Evolutionary conservation across 768 basidiomycete species (phyloP), one percentile per base, ranked within the genome.

Genomic region (Boletus reticulatus): DNA sequence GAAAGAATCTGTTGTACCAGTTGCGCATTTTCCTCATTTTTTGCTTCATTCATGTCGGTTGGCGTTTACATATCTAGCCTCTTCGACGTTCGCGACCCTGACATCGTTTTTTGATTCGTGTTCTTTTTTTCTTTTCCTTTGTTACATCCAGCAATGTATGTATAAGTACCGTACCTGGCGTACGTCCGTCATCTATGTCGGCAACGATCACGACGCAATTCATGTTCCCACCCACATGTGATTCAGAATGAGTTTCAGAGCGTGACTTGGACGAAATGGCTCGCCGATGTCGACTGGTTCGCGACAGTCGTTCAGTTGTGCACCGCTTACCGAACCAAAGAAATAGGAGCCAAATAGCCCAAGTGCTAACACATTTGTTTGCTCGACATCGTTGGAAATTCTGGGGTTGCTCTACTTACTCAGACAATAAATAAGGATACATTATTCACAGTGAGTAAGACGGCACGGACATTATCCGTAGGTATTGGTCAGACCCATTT

Each of bases 161-260:
- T 73, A 73, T 72, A 27, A 62, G 64, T 73, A 72, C 66, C 70
- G 70, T 71, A 72, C 70, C 70, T 50, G 53, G 67, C 52, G 59
- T 75, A 69, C 60, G 72, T 22, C 43, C 29, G 52, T 43, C 59
- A 45, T 58, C 46, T 59, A 65, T 65, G 60, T 66, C 52, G 37
- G 38, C 46, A 42, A 57, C 37, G 37, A 56, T 50, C 37, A 53
- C 44, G 47, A 48, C 48, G 11, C 24, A 62, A 53, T 61, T 37
- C 49, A 45, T 43, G 27, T 27, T 10, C 34, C 16, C 32, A 41
- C 11, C 19, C 37, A 7, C 62, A 48, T 27, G 49, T 57, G 54
- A 56, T 53, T 55, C 37, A 4, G 38, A 32, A n/a, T n/a, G n/a
- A n/a, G n/a, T n/a, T n/a, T n/a, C n/a, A n/a, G n/a, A n/a, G n/a